Conservation (phyloP, 768 basidiomycete genomes). For the Agrocybe pediades region DNA sequence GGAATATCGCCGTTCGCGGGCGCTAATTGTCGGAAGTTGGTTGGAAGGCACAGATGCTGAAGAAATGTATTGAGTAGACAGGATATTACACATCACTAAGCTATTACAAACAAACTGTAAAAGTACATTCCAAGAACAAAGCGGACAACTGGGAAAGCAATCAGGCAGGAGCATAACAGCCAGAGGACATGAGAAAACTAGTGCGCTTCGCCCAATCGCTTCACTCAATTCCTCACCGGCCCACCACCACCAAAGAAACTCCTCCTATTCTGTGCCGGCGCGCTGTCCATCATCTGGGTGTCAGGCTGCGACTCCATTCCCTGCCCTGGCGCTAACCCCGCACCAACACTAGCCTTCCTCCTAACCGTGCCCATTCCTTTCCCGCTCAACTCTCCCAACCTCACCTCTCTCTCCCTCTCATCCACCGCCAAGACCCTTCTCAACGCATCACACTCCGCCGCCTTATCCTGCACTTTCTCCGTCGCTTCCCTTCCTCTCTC, state of each 20-base stretch:
- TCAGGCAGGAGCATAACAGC: too few relatives aligned
- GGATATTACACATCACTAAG: too few relatives aligned
- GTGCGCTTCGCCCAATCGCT: too few relatives aligned
- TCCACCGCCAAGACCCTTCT: slow-evolving; percentile 67
- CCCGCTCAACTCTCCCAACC: slow-evolving; percentile 44
- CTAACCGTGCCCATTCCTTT: neutral
- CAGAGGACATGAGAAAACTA: too few relatives aligned
- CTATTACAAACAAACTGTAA: too few relatives aligned
- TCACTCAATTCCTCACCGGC: neutral
- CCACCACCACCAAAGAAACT: neutral
- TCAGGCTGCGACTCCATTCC: neutral
- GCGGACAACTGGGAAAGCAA: too few relatives aligned
- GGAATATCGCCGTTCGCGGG: too few relatives aligned
- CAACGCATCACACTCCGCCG: slow-evolving; percentile 71
- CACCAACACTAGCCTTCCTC: neutral
- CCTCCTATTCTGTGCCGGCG: neutral
- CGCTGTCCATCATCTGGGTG: neutral
- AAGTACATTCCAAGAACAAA: too few relatives aligned
- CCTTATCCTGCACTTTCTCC: slow-evolving; percentile 66
- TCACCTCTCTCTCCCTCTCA: slow-evolving; percentile 65
- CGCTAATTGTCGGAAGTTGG: too few relatives aligned
- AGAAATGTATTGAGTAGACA: too few relatives aligned
- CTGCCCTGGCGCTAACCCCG: neutral
- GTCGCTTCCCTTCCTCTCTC: slow-evolving; percentile 60
- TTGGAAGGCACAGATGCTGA: too few relatives aligned